Evolutionary conservation across 768 basidiomycete genomes (phyloP), one percentile per base, ranked within the genome.

Genomic region (Cystofilobasidium macerans): DNA sequence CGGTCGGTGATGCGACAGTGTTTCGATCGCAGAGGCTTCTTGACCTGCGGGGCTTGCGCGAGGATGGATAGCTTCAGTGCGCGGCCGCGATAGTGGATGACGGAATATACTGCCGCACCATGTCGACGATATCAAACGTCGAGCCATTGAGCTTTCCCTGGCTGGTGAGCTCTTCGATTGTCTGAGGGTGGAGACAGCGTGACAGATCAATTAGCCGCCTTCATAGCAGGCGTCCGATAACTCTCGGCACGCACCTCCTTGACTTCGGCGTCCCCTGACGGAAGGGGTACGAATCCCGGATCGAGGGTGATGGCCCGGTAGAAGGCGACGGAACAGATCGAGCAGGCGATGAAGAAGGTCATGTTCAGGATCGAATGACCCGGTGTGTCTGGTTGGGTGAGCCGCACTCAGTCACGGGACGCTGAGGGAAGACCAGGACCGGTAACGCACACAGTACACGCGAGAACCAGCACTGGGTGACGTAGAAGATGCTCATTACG

Each of bases 51-150:
- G 26, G 12, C n/a, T n/a, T n/a, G n/a, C n/a, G n/a, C n/a, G n/a
- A n/a, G 36, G 36, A 38, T 7, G 36, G 36, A 38, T 7, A 14
- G 36, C 5, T 4, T 8, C 5, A 51, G 32, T 9, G 14, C 54
- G 30, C 9, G 26, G 26, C 14, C 26, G n/a, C 11, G 22, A 3
- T 24, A 24, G 30, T 12, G 5, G 18, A 35, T 28, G n/a, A 20
- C 30, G 6, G 8, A 24, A n/a, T n/a, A n/a, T n/a, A n/a, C n/a
- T n/a, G n/a, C 72, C 83, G 57, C 69, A 86, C 87, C 90, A 98
- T 90, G 77, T 94, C 98, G 67, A 86, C 83, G 59, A 99, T 86
- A 72, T 95, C 98, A 76, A 98, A 98, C 13, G 91, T 91, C 75
- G 92, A 91, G 0, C 94, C 93, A 74, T 97, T 98, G 32, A 99